These are phyloP conservation scores for Coix lacrymajobi DNA, from an alignment of 176 grass and related monocot species.

Conservation along the genomic window DNA sequence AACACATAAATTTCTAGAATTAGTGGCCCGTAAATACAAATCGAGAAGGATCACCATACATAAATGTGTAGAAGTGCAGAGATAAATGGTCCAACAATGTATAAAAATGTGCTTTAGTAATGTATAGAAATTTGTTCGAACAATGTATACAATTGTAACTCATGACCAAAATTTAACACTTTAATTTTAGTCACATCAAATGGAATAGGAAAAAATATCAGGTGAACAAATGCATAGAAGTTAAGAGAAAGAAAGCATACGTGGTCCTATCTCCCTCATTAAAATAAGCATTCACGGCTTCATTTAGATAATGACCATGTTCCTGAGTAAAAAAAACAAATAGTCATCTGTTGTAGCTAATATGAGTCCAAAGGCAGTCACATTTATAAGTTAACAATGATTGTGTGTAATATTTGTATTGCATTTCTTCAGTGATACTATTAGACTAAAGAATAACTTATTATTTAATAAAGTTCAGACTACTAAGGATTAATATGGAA, in stretches of 20 bases:
- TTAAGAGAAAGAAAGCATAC: constrained; percentile 35
- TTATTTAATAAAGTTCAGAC: neutral
- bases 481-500: neutral
- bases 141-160: too few species aligned
- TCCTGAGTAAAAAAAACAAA: constrained; percentile 51
- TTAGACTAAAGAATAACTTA: neutral
- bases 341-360: neutral
- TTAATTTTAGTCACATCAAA: neutral
- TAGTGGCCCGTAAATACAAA: too few species aligned
- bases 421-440: neutral
- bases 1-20: too few species aligned
- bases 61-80: too few species aligned
- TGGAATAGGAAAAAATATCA: neutral
- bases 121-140: too few species aligned
- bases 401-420: constrained; percentile 2
- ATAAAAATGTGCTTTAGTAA: too few species aligned
- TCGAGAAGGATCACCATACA: too few species aligned
- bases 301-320: constrained; percentile 83
- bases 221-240: neutral
- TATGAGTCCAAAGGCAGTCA: neutral
- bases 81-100: too few species aligned
- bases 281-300: constrained; percentile 89
- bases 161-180: too few species aligned
- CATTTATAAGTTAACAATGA: neutral
- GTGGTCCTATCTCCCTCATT: constrained; percentile 61